A percentile compares a stretch with the other conserved stretches of the same genome.
Evolutionary conservation across 805 yeast genomes (phyloP).

Genomic region (Wickerhamiella shivajii): DNA sequence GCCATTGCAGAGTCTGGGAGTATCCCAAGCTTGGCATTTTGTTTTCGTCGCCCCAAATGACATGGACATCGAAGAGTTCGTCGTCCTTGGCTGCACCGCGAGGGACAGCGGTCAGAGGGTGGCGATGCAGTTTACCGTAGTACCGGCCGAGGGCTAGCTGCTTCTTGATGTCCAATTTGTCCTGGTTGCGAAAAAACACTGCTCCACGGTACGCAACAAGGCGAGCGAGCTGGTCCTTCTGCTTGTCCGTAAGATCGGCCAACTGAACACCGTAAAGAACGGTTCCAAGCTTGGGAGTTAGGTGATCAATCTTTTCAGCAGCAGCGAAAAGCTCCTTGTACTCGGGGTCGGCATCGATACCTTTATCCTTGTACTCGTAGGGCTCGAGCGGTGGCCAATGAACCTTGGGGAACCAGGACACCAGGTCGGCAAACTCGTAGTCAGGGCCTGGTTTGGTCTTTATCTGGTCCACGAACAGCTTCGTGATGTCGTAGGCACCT

Average conservation of each 20-base stretch:
- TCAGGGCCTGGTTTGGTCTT: conserved; percentile 5
- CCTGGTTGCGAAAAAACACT: conserved; percentile 36
- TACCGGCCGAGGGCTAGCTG: conserved; percentile 34
- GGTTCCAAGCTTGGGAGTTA: conserved; percentile 36
- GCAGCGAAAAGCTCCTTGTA: conserved; percentile 30
- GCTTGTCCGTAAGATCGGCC: conserved; percentile 29
- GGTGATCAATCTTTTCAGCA: conserved; percentile 29
- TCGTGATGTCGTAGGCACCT: conserved; percentile 8
- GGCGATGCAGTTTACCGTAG: conserved; percentile 34
- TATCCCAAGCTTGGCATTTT: conserved; percentile 16
- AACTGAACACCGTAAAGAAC: conserved; percentile 36
- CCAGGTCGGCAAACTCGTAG: conserved; percentile 18
- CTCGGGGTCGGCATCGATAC: conserved; percentile 24
- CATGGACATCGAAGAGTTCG: conserved; percentile 26
- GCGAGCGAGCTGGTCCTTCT: conserved; percentile 35
- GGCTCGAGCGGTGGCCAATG: conserved; percentile 19
- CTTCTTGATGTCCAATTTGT: conserved; percentile 28
- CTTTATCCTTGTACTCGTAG: conserved; percentile 12
- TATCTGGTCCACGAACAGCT: conserved; percentile 6
- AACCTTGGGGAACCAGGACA: conserved; percentile 20
- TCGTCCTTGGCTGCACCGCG: conserved; percentile 35
- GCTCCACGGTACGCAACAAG: conserved; percentile 37
- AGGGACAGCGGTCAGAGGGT: conserved; percentile 28
- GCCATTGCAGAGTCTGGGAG: conserved; percentile 34
- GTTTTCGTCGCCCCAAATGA: conserved; percentile 18